Base-by-base conservation (phyloP, 805 yeast genomes). In the Metschnikowia chrysomelidarum region DNA sequence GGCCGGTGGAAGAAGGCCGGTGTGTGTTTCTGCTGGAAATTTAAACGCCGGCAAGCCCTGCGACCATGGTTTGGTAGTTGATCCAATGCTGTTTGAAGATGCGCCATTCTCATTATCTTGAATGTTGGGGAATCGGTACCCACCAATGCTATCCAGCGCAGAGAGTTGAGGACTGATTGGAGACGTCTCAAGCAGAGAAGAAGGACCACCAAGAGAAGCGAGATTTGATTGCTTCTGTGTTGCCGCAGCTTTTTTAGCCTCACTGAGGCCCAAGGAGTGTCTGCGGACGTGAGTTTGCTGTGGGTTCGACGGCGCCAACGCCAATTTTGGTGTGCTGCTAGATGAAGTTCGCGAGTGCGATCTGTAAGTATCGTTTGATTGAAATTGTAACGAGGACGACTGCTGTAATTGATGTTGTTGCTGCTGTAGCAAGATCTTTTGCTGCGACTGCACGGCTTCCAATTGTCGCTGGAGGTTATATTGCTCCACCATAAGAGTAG, bases 221-320 rank as follows among this genome's bases (percentile, higher is more conserved):
- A 62, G 50, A 44, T 67, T 67, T 23, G 57, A 54, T 41, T 63
- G 68, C 58, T 88, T 74, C 56, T 87, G 93, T 47, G 80, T 81
- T 4, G 96, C 96, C n/a, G 98, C 98, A 5, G 97, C 97, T 49
- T 82, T 82, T 51, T 86, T 88, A 9, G 98, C 98, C 62, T 91
- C 98, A 34, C 80, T 80, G 39, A 91, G 69, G 2, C 95, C 97
- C 41, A 91, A 67, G 0, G 97, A 88, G 58, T 91, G 98, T 58
- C 98, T 78, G 65, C 98, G 79, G 26, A 72, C 67, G 57, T 91
- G 98, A 22, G 97, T 96, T 41, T 69, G 63, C 12, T 32, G 44
- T 11, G 64, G 66, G 24, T 32, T 43, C 33, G 50, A 44, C 23
- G 45, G 41, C 18, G 58, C 41, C 5, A 53, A 51, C 5, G 71